phyloP scores from a whole-genome alignment of 257 asterid genomes.

The Solanum verrucosum region DNA sequence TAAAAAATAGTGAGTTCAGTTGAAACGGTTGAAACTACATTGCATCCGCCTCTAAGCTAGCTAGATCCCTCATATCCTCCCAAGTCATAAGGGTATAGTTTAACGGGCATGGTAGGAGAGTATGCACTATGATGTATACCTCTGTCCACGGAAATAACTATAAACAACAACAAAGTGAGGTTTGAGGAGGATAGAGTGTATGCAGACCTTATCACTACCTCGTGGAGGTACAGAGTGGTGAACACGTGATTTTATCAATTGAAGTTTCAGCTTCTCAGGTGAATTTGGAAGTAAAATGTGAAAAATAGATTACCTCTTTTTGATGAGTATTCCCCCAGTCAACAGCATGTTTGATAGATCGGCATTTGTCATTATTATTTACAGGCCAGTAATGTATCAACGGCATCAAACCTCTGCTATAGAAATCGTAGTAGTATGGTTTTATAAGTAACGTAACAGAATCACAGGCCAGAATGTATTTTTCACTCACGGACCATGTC shows the following conservation, averaged over 20 bases:
- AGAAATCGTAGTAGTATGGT: conserved; percentile 72
- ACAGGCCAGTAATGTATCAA: conserved; percentile 83
- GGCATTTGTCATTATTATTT: conserved; percentile 52
- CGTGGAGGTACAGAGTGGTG: neutral
- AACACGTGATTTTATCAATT: neutral
- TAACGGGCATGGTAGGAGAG: no score
- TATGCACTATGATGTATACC: no score
- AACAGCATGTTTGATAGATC: conserved; percentile 72
- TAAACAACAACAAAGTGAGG: neutral
- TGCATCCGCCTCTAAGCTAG: neutral
- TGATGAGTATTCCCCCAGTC: conserved; percentile 74
- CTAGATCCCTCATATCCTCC: neutral
- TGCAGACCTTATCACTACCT: no score
- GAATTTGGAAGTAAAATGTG: neutral
- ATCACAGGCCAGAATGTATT: conserved; percentile 85
- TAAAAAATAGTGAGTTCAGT: neutral
- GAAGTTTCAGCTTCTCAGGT: neutral
- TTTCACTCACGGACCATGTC: conserved; percentile 95
- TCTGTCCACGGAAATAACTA: neutral
- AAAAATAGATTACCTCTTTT: conserved; percentile 23
- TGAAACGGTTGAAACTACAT: neutral
- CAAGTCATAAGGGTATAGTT: neutral
- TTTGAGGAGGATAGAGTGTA: no score
- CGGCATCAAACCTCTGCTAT: conserved; percentile 73
- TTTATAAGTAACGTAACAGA: conserved; percentile 50